phyloP scores from a whole-genome alignment of 139 green algal species.

The Chlorella vulgaris region DNA sequence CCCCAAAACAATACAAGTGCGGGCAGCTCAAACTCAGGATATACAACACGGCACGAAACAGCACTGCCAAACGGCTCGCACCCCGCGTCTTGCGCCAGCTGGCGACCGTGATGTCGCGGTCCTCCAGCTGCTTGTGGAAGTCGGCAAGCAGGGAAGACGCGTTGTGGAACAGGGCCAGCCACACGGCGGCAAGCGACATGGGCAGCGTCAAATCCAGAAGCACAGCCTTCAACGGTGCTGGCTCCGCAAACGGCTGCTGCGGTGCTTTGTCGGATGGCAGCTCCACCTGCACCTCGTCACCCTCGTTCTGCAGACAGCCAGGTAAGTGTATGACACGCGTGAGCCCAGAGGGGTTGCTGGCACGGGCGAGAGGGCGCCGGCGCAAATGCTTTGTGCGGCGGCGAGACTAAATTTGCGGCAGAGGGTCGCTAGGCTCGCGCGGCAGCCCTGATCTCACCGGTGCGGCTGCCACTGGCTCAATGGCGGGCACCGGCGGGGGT shows the following conservation, averaged over 20 bases:
- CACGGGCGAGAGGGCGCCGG: too few relatives aligned
- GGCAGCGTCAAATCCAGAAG: conserved; percentile 30
- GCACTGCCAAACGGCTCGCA: background rate
- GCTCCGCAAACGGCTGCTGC: background rate
- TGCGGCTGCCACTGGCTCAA: too few relatives aligned
- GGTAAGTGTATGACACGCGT: too few relatives aligned
- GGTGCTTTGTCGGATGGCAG: conserved; percentile 2
- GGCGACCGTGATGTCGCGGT: conserved; percentile 10
- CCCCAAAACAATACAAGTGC: too few relatives aligned
- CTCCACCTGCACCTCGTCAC: conserved; percentile 18
- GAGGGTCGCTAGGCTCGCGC: too few relatives aligned
- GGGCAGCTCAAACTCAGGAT: too few relatives aligned
- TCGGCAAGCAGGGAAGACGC: background rate
- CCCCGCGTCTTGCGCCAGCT: conserved; percentile 3
- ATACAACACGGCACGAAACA: too few relatives aligned
- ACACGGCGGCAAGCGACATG: conserved; percentile 10
- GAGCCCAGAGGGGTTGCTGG: too few relatives aligned
- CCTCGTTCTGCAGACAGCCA: conserved; percentile 10
- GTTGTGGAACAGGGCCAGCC: conserved; percentile 27
- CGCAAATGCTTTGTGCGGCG: too few relatives aligned
- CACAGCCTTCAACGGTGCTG: conserved; percentile 12
- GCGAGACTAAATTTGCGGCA: too few relatives aligned
- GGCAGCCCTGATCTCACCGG: too few relatives aligned
- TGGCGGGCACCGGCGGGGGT: too few relatives aligned
- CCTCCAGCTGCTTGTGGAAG: conserved; percentile 36